Base-by-base conservation (phyloP, 345 rosid genomes). In the Clarkia xantiana region DNA sequence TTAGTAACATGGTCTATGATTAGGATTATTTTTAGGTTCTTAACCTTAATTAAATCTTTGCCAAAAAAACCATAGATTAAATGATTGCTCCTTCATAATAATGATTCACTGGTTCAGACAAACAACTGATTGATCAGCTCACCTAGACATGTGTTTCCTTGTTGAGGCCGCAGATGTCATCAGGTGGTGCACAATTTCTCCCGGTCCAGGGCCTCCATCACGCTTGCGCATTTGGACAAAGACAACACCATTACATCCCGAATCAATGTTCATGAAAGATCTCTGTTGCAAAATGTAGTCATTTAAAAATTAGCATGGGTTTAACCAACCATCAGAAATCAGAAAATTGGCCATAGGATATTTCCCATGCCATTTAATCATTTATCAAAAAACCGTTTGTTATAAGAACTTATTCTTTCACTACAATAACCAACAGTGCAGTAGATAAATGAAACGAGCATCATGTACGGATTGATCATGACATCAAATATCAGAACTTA, bases 71-170 rank as follows among this genome's bases (percentile, higher is more conserved):
- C 22, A 41, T 49, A 39, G 38, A 13, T 10, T 49, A 20, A 11
- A n/a, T 34, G 18, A 44, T 41, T 70, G 14, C 57, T 40, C 22
- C 19, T 34, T 7, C 49, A 4, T 11, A n/a, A n/a, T n/a, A n/a
- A n/a, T n/a, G n/a, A n/a, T n/a, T n/a, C 40, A 40, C 47, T 12
- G 51, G 58, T 39, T 16, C 39, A 52, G 18, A 16, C 34, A 16
- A 17, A 25, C 18, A 44, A 44, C 34, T 47, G 34, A 45, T 36
- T 40, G 58, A 59, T 43, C 40, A 20, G 54, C 42, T 42, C 63
- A 91, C 99, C 99, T 93, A 47, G 99, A 93, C 81, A 87, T 71
- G 64, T 85, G 95, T 25, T 84, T 93, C 69, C 70, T 82, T 11
- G 95, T 80, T 43, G 84, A 75, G 25, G 87, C 87, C 58, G 76